Evolutionary conservation across 2,329 filamentous ascomycete genomes (phyloP).

Genomic region (Ophiostoma sp.): DNA sequence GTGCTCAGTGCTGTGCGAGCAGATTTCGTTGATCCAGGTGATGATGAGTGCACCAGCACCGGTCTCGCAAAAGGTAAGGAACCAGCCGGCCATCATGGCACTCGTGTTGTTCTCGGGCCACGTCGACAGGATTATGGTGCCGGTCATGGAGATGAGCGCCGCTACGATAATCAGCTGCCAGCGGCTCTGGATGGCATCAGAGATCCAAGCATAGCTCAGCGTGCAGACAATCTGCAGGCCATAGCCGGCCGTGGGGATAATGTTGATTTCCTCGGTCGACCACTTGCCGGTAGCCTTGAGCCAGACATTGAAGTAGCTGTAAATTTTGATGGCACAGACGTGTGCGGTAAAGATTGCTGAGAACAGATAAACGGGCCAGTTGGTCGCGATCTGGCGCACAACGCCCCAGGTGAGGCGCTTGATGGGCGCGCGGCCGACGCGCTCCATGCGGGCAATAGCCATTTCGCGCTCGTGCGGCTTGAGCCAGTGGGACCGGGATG

Average conservation of each 20-base stretch:
- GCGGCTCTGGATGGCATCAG: conserved; percentile 1
- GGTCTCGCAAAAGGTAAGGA: conserved; percentile 4
- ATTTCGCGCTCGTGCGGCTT: neutral
- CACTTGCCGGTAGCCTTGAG: neutral
- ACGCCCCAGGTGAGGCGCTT: neutral
- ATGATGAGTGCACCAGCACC: neutral
- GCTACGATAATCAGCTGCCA: conserved; percentile 1
- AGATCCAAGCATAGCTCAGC: conserved; percentile 2
- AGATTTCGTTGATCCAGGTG: conserved; percentile 11
- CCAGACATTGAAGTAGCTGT: conserved; percentile 7
- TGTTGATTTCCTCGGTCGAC: neutral
- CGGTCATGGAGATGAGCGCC: conserved; percentile 1
- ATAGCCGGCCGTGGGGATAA: neutral
- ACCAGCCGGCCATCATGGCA: conserved; percentile 3
- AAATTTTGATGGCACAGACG: neutral
- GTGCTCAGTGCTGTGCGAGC: conserved; percentile 1
- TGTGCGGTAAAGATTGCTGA: neutral
- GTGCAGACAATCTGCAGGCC: conserved; percentile 9
- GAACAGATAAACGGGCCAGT: conserved; percentile 4
- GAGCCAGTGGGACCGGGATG: conserved; percentile 1
- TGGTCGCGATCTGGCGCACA: neutral
- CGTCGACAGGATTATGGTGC: neutral
- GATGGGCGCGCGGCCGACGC: neutral
- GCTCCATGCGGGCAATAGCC: neutral
- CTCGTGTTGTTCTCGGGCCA: neutral